Evolutionary conservation across 371 early-diverging fungal species (phyloP).

Genomic region (Mortierella sp.): DNA sequence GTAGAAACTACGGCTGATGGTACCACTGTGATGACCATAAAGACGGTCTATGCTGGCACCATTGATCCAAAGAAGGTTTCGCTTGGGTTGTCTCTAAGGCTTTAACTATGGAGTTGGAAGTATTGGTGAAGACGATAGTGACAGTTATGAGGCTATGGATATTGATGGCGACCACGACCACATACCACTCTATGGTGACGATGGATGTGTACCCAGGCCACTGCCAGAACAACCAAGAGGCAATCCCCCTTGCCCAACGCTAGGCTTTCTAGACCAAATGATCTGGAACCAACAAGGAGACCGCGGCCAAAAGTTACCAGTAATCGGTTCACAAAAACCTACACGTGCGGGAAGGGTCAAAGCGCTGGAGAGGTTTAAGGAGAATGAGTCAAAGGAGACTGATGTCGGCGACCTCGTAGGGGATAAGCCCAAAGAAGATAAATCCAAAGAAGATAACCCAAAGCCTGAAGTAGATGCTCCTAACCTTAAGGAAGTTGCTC

Average conservation of each 20-base stretch:
- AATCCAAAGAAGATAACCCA: too few relatives aligned
- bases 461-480: too few relatives aligned
- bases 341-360: not conserved
- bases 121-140: not conserved
- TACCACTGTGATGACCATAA: not conserved
- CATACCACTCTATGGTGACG: slow-evolving; percentile 6
- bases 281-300: slow-evolving; percentile 13
- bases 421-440: not conserved
- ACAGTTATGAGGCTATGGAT: not conserved
- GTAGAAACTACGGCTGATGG: not conserved
- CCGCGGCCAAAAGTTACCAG: not conserved
- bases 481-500: too few relatives aligned
- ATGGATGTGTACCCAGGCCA: not conserved
- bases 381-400: not conserved
- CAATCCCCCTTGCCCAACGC: not conserved
- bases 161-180: slow-evolving; percentile 2
- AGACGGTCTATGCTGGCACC: slow-evolving; percentile 1
- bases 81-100: not conserved
- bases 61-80: not conserved
- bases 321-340: not conserved
- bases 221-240: slow-evolving; percentile 4
- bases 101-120: not conserved
- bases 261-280: slow-evolving; percentile 15
- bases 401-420: too few relatives aligned
- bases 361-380: not conserved